phyloP scores from a whole-genome alignment of 169 alveolate species.

The Cryptosporidium tyzzeri region DNA sequence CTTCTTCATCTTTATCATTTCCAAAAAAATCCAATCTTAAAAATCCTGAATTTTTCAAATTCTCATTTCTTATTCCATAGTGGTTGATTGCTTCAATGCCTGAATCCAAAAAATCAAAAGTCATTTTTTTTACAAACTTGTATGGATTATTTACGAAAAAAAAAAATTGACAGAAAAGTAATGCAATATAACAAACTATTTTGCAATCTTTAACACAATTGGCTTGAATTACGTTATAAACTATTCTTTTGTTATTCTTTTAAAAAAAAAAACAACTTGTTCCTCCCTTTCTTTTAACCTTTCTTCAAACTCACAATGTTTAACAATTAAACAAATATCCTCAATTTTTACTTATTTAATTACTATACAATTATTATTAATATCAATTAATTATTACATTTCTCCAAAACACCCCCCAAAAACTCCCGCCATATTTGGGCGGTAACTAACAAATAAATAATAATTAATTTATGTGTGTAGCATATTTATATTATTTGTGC shows the following conservation, averaged over 20 bases:
- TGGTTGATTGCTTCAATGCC: slow-evolving; percentile 6
- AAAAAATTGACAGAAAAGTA: background rate
- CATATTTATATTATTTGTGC: background rate
- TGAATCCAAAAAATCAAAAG: slow-evolving; percentile 21
- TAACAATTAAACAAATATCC: background rate
- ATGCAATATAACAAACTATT: background rate
- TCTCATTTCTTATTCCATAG: background rate
- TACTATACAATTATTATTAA: background rate
- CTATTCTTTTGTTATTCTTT: background rate
- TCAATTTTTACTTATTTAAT: background rate
- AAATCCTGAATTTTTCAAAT: background rate
- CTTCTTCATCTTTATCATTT: slow-evolving; percentile 23
- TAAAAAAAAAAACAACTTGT: background rate
- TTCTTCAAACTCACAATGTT: background rate
- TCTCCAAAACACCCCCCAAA: slow-evolving; percentile 7
- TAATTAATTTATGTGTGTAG: slow-evolving; percentile 7
- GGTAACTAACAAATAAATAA: background rate
- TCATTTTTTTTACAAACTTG: background rate
- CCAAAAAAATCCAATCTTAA: background rate
- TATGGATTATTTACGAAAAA: background rate
- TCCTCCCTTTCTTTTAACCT: background rate
- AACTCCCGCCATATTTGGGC: slow-evolving; percentile 1
- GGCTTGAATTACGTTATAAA: background rate
- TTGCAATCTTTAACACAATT: background rate
- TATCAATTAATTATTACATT: background rate